Base-by-base conservation (phyloP, 805 yeast genomes). In the Kodamaea laetipori region DNA sequence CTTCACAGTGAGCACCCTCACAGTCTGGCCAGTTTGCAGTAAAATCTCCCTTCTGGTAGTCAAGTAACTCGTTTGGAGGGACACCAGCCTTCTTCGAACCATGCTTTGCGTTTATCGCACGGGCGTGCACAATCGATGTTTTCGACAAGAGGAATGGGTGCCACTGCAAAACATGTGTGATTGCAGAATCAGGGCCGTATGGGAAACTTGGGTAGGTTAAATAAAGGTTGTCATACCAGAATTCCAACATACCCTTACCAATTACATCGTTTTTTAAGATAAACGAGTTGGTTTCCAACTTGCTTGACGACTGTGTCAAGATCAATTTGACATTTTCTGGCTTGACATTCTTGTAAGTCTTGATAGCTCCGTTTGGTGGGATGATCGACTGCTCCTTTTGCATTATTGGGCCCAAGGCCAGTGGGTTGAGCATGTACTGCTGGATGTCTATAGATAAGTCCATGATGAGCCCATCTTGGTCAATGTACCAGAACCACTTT, bases 81-180 rank as follows among this genome's bases (percentile, higher is more conserved):
- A 42, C 48, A 1, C 53, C 36, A n/a, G 41, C 26, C 10, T 41
- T 41, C 16, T 39, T 44, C 3, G 48, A 52, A 11, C 55, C 41
- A 39, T 62, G 63, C 24, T 50, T 47, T 4, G 74, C 61, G 37
- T 64, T 54, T 12, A 71, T 66, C 9, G 70, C 59, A 46, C 69
- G 65, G 3, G 73, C 52, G 6, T 89, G 86, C 1, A 94, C 78
- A 11, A 92, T 62, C 0, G 89, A 84, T 3, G 94, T 73, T 56
- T 81, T 84, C 43, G 85, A 76, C 52, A 94, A 71, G 19, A 86
- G 67, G 21, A 77, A 80, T 9, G 97, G 96, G 60, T 92, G 99
- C 99, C 98, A 94, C 64, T 89, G 97, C 53, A 90, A 71, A 35
- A 90, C 71, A 60, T 94, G 98, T n/a, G 87, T 77, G 33, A 92